Conservation (phyloP, 768 basidiomycete species). For the Mycena olivaceomarginata region DNA sequence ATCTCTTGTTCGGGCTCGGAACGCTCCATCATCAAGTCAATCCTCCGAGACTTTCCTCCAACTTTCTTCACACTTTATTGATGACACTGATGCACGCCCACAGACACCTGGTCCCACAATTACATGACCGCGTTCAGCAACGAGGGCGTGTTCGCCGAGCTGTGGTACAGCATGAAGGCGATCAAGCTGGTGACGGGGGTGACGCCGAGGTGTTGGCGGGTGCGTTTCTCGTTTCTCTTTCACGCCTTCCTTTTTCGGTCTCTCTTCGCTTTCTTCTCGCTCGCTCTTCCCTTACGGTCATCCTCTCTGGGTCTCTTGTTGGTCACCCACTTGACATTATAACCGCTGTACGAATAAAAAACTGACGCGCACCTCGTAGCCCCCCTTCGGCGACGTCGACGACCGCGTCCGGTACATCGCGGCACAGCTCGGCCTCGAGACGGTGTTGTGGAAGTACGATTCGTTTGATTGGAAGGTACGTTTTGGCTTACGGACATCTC, state of each 20-base stretch:
- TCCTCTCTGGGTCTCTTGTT: too few species aligned
- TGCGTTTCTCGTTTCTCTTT: conserved; percentile 6
- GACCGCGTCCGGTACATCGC: conserved; percentile 44
- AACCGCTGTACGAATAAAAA: too few species aligned
- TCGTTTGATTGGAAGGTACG: conserved; percentile 56
- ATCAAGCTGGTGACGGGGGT: conserved; percentile 74
- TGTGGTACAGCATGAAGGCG: conserved; percentile 81
- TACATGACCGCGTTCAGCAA: conserved; percentile 79
- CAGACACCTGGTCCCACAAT: conserved; percentile 74
- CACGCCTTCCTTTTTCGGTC: not conserved
- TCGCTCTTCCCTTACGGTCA: too few species aligned
- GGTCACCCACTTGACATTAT: not conserved
- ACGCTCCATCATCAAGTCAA: not conserved
- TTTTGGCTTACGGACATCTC: not conserved
- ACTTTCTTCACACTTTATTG: not conserved
- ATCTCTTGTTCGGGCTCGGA: not conserved
- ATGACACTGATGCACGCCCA: too few species aligned
- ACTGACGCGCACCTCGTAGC: not conserved
- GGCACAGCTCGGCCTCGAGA: conserved; percentile 53
- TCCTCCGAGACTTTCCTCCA: not conserved
- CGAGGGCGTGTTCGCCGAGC: conserved; percentile 83
- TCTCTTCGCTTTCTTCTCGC: not conserved
- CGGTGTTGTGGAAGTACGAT: conserved; percentile 85
- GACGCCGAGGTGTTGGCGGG: conserved; percentile 77
- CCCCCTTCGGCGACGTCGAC: conserved; percentile 42